These are phyloP conservation scores for Cymbopogon citratus DNA, from an alignment of 176 grass and related monocot genomes.

Conservation along the genomic window DNA sequence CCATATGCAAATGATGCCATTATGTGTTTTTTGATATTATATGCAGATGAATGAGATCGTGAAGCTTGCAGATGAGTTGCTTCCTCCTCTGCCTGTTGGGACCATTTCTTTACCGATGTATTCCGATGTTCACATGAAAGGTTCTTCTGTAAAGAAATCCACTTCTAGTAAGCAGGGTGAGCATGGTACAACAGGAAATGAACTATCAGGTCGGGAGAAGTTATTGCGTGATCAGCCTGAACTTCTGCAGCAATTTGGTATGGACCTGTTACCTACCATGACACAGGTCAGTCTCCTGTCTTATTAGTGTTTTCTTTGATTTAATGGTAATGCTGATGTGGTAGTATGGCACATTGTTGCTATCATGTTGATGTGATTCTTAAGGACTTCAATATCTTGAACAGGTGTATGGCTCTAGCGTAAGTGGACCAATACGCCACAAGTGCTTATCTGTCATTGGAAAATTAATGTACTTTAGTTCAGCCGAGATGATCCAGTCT, in stretches of 20 bases:
- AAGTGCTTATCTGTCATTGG: slow-evolving; percentile 76
- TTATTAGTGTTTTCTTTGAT: not conserved
- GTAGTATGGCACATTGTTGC: not conserved
- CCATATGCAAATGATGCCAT: slow-evolving; percentile 6
- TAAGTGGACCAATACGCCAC: slow-evolving; percentile 74
- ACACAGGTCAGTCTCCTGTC: slow-evolving; percentile 47
- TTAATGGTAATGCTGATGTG: slow-evolving; percentile 1
- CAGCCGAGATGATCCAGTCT: slow-evolving; percentile 77
- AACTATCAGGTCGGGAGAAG: slow-evolving; percentile 62
- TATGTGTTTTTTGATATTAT: slow-evolving; percentile 13
- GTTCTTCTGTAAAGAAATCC: slow-evolving; percentile 48
- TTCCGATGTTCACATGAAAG: slow-evolving; percentile 49
- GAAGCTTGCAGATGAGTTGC: slow-evolving; percentile 77
- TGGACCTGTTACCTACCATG: slow-evolving; percentile 75
- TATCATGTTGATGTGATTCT: not conserved
- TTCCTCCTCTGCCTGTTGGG: slow-evolving; percentile 69
- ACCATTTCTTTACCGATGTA: slow-evolving; percentile 60
- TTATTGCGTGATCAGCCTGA: slow-evolving; percentile 81
- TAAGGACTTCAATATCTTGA: not conserved
- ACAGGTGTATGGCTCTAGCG: slow-evolving; percentile 76
- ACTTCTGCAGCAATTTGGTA: slow-evolving; percentile 83
- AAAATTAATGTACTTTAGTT: slow-evolving; percentile 83
- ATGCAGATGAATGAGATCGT: slow-evolving; percentile 80
- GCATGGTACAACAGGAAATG: slow-evolving; percentile 31
- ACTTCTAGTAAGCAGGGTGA: slow-evolving; percentile 46